phyloP scores from a whole-genome alignment of 169 alveolate species.

The Cryptosporidium tyzzeri region DNA sequence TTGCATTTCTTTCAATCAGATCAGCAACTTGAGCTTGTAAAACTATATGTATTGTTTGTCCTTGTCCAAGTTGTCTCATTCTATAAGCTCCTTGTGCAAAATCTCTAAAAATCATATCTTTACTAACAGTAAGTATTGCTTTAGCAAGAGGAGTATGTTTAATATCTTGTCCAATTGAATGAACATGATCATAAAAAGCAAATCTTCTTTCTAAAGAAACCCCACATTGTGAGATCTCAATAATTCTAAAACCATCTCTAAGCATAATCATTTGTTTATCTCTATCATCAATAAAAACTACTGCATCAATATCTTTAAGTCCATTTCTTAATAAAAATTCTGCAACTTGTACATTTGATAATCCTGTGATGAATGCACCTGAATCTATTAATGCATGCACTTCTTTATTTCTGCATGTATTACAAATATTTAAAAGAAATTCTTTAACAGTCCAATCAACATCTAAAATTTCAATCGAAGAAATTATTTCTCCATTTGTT shows the following conservation, averaged over 20 bases:
- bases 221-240: constrained; percentile 88
- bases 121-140: constrained; percentile 90
- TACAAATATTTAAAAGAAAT: constrained; percentile 43
- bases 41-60: constrained; percentile 85
- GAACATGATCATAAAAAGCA: constrained; percentile 93
- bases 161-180: constrained; percentile 92
- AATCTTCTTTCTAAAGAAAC: constrained; percentile 88
- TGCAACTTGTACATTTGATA: constrained; percentile 83
- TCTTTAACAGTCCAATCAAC: constrained; percentile 74
- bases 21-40: constrained; percentile 85
- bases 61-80: constrained; percentile 89
- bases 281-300: constrained; percentile 78
- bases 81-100: constrained; percentile 93
- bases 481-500: constrained; percentile 82
- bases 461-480: constrained; percentile 47
- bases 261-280: constrained; percentile 81
- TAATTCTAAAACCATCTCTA: constrained; percentile 80
- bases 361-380: constrained; percentile 88
- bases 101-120: constrained; percentile 89
- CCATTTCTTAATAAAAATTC: constrained; percentile 82
- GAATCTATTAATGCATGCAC: constrained; percentile 88
- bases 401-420: constrained; percentile 36
- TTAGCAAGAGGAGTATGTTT: constrained; percentile 89
- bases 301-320: constrained; percentile 84
- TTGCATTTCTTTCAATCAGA: constrained; percentile 77